Base-by-base conservation (phyloP, 1,284 basidiomycete species). In the Cutaneotrichosporon mucoides region DNA sequence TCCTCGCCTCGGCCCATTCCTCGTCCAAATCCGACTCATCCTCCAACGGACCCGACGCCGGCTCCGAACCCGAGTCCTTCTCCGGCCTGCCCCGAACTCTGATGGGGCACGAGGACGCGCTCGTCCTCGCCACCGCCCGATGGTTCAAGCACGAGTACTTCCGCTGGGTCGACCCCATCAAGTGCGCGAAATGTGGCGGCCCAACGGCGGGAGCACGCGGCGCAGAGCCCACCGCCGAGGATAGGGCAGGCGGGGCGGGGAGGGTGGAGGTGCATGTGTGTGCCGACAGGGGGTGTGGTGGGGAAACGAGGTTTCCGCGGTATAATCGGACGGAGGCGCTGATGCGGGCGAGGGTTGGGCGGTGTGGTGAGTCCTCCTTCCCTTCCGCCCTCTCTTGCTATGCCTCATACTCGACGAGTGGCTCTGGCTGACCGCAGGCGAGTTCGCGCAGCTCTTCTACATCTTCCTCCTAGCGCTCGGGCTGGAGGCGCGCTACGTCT, bases 381-480 rank as follows among this genome's bases (percentile, higher is more conserved):
- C 24, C 24, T 24, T n/a, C n/a, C n/a, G 5, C n/a, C 41, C 45
- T 56, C 12, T 7, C 3, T 15, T 9, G n/a, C 6, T 10, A 36
- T 37, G 56, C 3, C 24, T 24, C 24, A 3, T 24, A 2, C 2
- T 24, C 3, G 16, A 33, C 40, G 40, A 10, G 44, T 24, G 3
- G 46, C 53, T 60, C 16, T 24, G 3, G 46, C 53, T 60, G 43
- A 56, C 8, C 5, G 1, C 50, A 71, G 69, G 70, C 48, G 76
- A 78, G 64, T 81, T 77, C 62, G 80, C 81, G 13, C 80, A 81
- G 62, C 66, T 81, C n/a, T 82, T 81, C 63, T 77, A 76, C 53
- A 72, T 75, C 24, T 77, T 81, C 49, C 62, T 81, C n/a, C 66
- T 76, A 15, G 74, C 75, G 3, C 67, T 76, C 6, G 78, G 76